Conservation (phyloP, 768 basidiomycete genomes). For the Mycena leptocephala region DNA sequence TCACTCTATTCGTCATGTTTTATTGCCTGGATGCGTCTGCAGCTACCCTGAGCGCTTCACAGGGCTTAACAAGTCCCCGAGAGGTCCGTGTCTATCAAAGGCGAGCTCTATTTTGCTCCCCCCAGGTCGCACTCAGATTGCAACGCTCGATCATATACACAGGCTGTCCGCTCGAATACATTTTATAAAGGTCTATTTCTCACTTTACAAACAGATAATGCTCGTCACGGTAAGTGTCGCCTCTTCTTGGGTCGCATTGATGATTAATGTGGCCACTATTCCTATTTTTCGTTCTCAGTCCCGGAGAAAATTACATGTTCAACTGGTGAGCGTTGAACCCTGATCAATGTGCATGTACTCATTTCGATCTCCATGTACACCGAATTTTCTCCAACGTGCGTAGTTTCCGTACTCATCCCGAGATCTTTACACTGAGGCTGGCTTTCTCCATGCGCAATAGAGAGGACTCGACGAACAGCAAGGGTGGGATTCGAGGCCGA, state of each 20-base stretch:
- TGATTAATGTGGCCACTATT: neutral
- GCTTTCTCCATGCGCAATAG: neutral
- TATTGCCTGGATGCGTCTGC: neutral
- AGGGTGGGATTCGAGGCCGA: too few species aligned
- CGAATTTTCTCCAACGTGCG: conserved; percentile 6
- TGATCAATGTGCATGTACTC: conserved; percentile 13
- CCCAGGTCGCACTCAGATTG: neutral
- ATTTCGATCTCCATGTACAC: neutral
- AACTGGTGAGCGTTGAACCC: neutral
- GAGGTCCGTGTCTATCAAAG: neutral
- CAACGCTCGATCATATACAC: neutral
- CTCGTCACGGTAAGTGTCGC: conserved; percentile 6
- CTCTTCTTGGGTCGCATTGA: neutral
- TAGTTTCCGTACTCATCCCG: neutral
- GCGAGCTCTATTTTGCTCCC: neutral
- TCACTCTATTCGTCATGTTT: neutral
- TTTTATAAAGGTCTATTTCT: conserved; percentile 10
- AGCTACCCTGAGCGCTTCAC: too few species aligned
- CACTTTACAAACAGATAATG: conserved; percentile 5
- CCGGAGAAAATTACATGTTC: conserved; percentile 3
- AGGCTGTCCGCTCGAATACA: conserved; percentile 11
- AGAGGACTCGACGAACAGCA: neutral
- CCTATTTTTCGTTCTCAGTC: neutral
- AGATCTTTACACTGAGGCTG: neutral
- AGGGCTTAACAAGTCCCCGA: neutral